Evolutionary conservation across 129 eudicot species (phyloP).

Genomic region (Escallonia herrerae): DNA sequence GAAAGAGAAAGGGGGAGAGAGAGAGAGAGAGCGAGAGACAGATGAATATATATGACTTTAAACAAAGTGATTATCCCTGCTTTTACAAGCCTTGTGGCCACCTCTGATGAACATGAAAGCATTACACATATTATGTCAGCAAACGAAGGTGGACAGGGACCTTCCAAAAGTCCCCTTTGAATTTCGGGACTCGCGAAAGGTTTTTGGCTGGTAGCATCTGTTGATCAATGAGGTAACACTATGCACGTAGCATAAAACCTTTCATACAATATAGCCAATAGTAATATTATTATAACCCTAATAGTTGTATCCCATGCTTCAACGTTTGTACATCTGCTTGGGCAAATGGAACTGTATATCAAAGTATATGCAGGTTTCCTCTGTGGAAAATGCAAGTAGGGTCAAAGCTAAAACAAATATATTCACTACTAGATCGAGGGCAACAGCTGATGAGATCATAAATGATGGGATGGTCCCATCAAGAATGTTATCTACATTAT

Average conservation of each 20-base stretch:
- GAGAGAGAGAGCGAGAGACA: too few species aligned
- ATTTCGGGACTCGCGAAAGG: conserved; percentile 7
- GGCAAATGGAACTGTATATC: too few species aligned
- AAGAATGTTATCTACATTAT: conserved; percentile 14
- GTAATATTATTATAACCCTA: too few species aligned
- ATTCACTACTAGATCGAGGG: conserved; percentile 9
- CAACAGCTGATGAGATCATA: conserved; percentile 19
- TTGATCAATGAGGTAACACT: too few species aligned
- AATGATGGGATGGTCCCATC: conserved; percentile 16
- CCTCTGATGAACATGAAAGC: conserved; percentile 21
- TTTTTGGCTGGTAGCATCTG: neutral
- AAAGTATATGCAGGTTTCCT: neutral
- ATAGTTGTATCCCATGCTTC: too few species aligned
- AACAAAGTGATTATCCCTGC: conserved; percentile 20
- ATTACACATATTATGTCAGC: conserved; percentile 5
- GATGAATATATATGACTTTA: conserved; percentile 13
- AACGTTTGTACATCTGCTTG: too few species aligned
- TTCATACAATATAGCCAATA: too few species aligned
- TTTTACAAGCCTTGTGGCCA: conserved; percentile 16
- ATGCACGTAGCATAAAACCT: too few species aligned
- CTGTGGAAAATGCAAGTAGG: conserved; percentile 1
- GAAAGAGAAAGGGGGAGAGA: too few species aligned
- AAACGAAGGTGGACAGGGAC: conserved; percentile 1
- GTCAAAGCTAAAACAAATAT: conserved; percentile 9
- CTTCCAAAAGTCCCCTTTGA: conserved; percentile 6